Evolutionary conservation across 2,329 filamentous ascomycete species (phyloP).

Genomic region (Fusarium drepaniforme): DNA sequence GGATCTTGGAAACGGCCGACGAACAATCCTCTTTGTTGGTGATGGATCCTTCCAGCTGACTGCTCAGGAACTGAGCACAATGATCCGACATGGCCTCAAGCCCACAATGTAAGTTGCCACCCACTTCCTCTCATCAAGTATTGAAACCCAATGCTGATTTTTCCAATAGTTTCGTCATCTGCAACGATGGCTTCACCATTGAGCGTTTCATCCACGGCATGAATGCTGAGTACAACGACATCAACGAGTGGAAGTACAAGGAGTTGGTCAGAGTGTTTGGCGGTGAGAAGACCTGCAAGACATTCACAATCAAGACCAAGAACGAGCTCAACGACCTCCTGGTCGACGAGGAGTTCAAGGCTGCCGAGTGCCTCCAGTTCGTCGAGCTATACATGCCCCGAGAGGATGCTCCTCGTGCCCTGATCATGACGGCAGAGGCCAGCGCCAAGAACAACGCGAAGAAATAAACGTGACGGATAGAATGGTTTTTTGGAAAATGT

Average conservation of each 20-base stretch:
- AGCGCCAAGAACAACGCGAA: conserved; percentile 76
- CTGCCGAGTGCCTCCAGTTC: conserved; percentile 70
- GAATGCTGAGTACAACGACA: conserved; percentile 85
- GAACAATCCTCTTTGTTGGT: conserved; percentile 89
- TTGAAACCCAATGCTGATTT: conserved; percentile 31
- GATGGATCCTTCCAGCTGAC: conserved; percentile 91
- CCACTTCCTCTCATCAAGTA: not conserved
- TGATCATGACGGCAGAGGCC: conserved; percentile 78
- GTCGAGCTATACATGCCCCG: conserved; percentile 87
- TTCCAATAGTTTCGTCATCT: conserved; percentile 77
- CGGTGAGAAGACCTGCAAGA: conserved; percentile 69
- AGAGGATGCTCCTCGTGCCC: conserved; percentile 79
- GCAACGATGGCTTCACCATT: conserved; percentile 91
- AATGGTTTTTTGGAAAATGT: conserved; percentile 16
- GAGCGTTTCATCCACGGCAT: conserved; percentile 90
- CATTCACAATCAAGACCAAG: conserved; percentile 77
- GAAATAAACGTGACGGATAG: conserved; percentile 38
- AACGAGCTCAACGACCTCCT: conserved; percentile 76
- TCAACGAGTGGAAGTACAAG: conserved; percentile 80
- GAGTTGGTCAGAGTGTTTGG: conserved; percentile 77
- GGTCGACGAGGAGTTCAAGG: conserved; percentile 72
- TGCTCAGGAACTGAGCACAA: conserved; percentile 85
- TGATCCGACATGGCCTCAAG: conserved; percentile 80
- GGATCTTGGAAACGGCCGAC: conserved; percentile 68
- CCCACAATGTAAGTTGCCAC: conserved; percentile 76